Conservation (phyloP, 768 basidiomycete genomes). For the Pleurotus tuber-regium region DNA sequence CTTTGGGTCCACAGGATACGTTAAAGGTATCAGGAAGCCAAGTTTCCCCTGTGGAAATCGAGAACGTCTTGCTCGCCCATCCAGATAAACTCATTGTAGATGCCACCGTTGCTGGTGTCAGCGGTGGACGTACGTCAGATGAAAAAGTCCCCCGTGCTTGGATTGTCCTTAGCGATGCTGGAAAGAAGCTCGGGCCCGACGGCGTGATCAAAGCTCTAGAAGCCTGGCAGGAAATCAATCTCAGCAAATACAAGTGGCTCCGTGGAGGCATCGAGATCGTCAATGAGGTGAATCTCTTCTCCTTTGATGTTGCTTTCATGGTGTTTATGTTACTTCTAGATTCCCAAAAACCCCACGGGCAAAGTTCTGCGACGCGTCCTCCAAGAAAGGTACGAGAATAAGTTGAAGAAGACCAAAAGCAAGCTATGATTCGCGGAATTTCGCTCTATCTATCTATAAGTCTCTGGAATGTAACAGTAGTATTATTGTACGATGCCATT, state of each 20-base stretch:
- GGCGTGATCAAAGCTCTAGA: constrained; percentile 47
- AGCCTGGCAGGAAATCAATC: constrained; percentile 55
- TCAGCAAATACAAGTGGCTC: constrained; percentile 78
- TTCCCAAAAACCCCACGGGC: constrained; percentile 74
- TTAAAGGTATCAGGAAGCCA: constrained; percentile 79
- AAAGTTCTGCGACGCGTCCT: constrained; percentile 64
- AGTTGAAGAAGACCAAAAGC: constrained; percentile 20
- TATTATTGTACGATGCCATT: background rate
- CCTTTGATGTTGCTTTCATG: constrained; percentile 7
- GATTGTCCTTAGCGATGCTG: constrained; percentile 62
- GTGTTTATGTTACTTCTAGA: constrained; percentile 32
- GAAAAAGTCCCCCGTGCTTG: constrained; percentile 79
- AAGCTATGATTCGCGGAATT: constrained; percentile 25
- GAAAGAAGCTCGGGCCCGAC: constrained; percentile 44
- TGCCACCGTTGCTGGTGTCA: constrained; percentile 71
- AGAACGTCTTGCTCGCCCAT: constrained; percentile 59
- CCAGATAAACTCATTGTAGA: constrained; percentile 63
- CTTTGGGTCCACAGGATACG: constrained; percentile 61
- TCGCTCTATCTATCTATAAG: background rate
- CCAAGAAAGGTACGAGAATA: constrained; percentile 54
- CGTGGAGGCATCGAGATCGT: constrained; percentile 70
- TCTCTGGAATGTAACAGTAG: background rate
- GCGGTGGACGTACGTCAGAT: constrained; percentile 64
- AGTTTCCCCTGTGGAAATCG: constrained; percentile 80
- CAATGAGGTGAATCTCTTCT: constrained; percentile 44